Evolutionary conservation across 1,284 basidiomycete genomes (phyloP).

Genomic region (Sporisorium sorghi): DNA sequence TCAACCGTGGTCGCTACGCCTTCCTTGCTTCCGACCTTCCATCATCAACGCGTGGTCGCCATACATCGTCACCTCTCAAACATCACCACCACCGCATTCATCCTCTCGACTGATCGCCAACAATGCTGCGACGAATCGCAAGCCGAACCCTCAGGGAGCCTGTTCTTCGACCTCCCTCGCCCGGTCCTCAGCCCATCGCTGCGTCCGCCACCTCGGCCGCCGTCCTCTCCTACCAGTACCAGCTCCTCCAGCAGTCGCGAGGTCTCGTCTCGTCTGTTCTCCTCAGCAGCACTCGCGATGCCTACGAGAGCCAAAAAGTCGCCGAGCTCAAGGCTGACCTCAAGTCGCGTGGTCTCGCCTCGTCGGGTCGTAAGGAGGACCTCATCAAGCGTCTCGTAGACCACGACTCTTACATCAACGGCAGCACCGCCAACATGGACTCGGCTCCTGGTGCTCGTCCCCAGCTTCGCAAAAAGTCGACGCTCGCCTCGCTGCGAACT

Average conservation of each 20-base stretch:
- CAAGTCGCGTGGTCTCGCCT: constrained; percentile 60
- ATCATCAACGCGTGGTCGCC: constrained; percentile 7
- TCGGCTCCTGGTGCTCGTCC: constrained; percentile 28
- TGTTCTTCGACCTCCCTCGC: constrained; percentile 33
- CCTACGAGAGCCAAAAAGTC: constrained; percentile 57
- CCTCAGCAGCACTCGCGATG: constrained; percentile 57
- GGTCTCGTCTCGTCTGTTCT: constrained; percentile 62
- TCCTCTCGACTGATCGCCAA: constrained; percentile 10
- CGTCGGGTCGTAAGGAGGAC: constrained; percentile 59
- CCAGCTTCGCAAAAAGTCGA: constrained; percentile 53
- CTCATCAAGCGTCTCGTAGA: constrained; percentile 61
- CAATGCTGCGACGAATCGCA: constrained; percentile 51
- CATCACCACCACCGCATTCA: background rate
- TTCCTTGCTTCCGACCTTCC: constrained; percentile 5
- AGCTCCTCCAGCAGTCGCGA: constrained; percentile 47
- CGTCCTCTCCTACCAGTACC: constrained; percentile 49
- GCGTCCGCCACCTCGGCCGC: constrained; percentile 41
- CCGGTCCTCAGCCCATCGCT: constrained; percentile 35
- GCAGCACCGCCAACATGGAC: constrained; percentile 44
- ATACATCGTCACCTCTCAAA: background rate
- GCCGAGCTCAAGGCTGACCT: constrained; percentile 59
- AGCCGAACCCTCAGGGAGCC: constrained; percentile 49
- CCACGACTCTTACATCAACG: constrained; percentile 54
- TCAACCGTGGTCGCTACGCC: too few species aligned
- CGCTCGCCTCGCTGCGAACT: constrained; percentile 51